Base-by-base conservation (phyloP, 768 basidiomycete genomes). In the Serendipita vermifera region DNA sequence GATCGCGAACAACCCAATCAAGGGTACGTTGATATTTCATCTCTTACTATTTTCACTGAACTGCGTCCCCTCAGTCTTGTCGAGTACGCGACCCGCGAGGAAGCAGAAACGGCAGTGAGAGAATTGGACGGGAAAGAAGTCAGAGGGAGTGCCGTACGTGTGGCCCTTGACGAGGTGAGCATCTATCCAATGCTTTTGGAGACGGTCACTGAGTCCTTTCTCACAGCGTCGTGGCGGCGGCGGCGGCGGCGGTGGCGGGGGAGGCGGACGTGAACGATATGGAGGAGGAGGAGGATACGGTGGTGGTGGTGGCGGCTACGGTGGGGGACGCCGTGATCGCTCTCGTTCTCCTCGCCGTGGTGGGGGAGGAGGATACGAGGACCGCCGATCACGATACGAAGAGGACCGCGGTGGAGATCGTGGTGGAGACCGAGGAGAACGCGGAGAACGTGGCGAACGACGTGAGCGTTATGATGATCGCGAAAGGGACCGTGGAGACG, bases 21-120 rank as follows among this genome's bases (percentile, higher is more conserved):
- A 74, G 94, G 94, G 93, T 96, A 60, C 60, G 84, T 69, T 2
- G 14, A 55, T 7, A 39, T 54, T 29, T 38, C 46, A 33, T 54
- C 33, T 29, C 39, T 17, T 14, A 2, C 31, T 2, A 24, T 9
- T 31, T 7, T 3, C 1, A 38, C 36, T 65, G 46, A 60, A 33
- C 20, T 24, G 43, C 3, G 17, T 55, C 38, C 2, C n/a, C 60
- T 15, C 43, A 98, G 94, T 41, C 77, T 96, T 64, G 81, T 98
- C 40, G 94, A 97, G 68, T 98, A 90, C 69, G 73, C 87, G 6
- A 82, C 80, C 51, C 77, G 87, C 56, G 87, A 87, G 4, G 94
- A 98, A 63, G 91, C 91, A 40, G 92, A 97, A 36, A 83, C 86
- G 60, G 94, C 94, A n/a, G 80, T 92, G 62, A 85, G 81, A 66